Evolutionary conservation across 2,329 filamentous ascomycete species (phyloP).

Genomic region (Calonectria ilicicola): DNA sequence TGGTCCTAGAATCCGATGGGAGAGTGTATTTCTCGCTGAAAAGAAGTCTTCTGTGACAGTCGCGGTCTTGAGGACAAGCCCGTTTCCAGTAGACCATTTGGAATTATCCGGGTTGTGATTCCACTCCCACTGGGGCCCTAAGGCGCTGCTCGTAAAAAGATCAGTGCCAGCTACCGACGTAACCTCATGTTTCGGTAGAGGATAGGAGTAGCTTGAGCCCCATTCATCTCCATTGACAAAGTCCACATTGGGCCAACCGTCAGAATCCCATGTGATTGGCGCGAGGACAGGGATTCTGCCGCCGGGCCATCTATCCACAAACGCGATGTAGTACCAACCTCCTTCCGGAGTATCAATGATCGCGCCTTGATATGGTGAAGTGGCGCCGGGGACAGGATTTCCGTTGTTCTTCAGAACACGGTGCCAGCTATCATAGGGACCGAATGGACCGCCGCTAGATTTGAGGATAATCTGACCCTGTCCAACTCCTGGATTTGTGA

Average conservation of each 20-base stretch:
- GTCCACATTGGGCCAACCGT: conserved; percentile 58
- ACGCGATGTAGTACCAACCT: conserved; percentile 70
- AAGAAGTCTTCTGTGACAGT: not conserved
- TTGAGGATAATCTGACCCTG: conserved; percentile 60
- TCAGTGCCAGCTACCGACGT: not conserved
- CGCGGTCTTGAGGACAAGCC: not conserved
- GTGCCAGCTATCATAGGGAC: conserved; percentile 60
- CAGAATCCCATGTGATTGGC: conserved; percentile 59
- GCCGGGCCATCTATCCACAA: conserved; percentile 65
- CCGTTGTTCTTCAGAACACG: conserved; percentile 53
- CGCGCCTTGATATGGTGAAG: conserved; percentile 65
- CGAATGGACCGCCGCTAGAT: conserved; percentile 55
- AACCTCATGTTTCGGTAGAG: no score
- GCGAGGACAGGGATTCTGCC: conserved; percentile 69
- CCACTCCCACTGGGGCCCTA: conserved; percentile 1
- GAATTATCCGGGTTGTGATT: not conserved
- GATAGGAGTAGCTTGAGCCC: not conserved
- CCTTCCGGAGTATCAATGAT: conserved; percentile 64
- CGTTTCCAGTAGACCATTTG: not conserved
- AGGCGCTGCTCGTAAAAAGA: not conserved
- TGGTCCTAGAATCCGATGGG: not conserved
- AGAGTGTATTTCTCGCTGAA: not conserved
- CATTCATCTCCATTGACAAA: not conserved
- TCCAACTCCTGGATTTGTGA: conserved; percentile 55
- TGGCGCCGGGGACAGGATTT: conserved; percentile 55